Evolutionary conservation across 2,329 filamentous ascomycete genomes (phyloP).

Genomic region (Colletotrichum lentis): DNA sequence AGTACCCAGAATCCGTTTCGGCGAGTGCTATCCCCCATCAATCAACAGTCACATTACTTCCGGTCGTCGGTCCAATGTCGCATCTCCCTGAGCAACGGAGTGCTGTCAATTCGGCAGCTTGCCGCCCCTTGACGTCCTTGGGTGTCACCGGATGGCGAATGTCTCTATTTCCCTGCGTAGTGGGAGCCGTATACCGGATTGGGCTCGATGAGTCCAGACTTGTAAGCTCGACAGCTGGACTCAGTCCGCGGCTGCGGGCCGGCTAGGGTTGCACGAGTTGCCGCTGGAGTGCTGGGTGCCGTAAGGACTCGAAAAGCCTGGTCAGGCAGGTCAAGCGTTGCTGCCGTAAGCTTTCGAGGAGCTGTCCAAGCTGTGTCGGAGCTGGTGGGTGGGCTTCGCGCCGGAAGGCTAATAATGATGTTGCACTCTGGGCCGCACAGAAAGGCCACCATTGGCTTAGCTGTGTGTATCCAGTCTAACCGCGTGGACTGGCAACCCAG

Average conservation of each 20-base stretch:
- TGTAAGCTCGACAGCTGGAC: constrained; percentile 2
- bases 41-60: constrained; percentile 29
- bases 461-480: constrained; percentile 20
- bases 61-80: constrained; percentile 30
- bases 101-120: not conserved
- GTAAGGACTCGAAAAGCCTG: not conserved
- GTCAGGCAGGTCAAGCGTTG: no score
- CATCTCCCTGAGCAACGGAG: constrained; percentile 27
- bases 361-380: constrained; percentile 15
- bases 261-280: constrained; percentile 13
- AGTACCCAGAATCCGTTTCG: constrained; percentile 41
- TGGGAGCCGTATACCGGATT: not conserved
- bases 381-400: constrained; percentile 14
- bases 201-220: not conserved
- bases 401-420: constrained; percentile 28
- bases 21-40: constrained; percentile 8
- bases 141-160: not conserved
- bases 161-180: constrained; percentile 15
- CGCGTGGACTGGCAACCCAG: constrained; percentile 31
- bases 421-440: constrained; percentile 17
- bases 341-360: constrained; percentile 11
- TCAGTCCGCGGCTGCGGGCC: constrained; percentile 3
- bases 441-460: constrained; percentile 21
- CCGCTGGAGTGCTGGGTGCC: constrained; percentile 4
- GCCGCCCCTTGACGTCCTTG: constrained; percentile 2